Base-by-base conservation (phyloP, 2,329 filamentous ascomycete genomes). In the Pestalotiopsis sp. region DNA sequence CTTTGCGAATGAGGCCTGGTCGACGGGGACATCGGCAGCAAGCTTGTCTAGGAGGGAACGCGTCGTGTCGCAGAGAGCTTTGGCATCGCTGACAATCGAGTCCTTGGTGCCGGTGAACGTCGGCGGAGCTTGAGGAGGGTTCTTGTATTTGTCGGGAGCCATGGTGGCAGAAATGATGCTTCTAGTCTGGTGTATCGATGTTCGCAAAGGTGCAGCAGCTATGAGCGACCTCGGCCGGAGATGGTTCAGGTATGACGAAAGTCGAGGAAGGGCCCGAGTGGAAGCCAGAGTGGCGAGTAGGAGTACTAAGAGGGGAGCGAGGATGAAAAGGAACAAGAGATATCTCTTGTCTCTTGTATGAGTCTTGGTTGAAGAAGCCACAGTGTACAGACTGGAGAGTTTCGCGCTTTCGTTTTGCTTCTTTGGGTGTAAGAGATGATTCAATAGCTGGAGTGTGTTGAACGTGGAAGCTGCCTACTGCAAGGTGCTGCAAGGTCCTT, bases 121-220 rank as follows among this genome's bases (percentile, higher is more conserved):
- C 67, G 93, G 92, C 68, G 93, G 93, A 56, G 90, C 85, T 84
- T 95, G 93, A 2, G 93, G 93, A 71, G 93, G 93, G 77, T 86
- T 91, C 79, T 86, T 87, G 82, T 92, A 94, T 80, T 90, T 88
- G 72, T 86, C 81, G 70, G 89, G 86, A 72, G 88, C 89, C 91
- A 93, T 93, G 77, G 80, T 86, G 78, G 81, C 86, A 72, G 85
- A 90, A 72, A 78, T 81, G 74, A 81, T 77, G 70, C 78, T 77
- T 72, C 77, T 76, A 64, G 52, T 68, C 2, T 67, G 65, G 68
- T 65, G 58, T 68, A 70, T 61, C 41, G 25, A 39, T 62, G 72
- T 66, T 68, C 69, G 74, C 69, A 73, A 76, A 69, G 78, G 66
- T 57, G 78, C 76, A 63, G 76, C 72, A 61, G 79, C 74, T 68